A percentile compares a stretch with the other conserved stretches of the same genome.
Conservation (phyloP, 352 stramenopile species). For the Globisporangium apiculatum region DNA sequence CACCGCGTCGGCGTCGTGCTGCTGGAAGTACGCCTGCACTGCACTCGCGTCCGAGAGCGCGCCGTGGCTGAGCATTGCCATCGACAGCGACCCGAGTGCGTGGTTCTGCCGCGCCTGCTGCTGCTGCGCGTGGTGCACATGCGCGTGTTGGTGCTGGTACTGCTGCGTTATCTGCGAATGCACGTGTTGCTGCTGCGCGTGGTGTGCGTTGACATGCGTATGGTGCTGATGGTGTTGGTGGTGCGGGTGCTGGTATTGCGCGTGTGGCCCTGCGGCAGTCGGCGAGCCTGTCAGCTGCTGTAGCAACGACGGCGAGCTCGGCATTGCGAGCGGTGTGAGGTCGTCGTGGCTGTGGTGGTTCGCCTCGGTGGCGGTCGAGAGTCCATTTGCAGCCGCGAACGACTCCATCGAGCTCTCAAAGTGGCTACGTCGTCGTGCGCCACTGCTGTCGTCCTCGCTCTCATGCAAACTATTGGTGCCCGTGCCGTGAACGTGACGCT, state of each 20-base stretch:
- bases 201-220: neutral
- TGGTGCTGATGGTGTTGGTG: conserved; percentile 9
- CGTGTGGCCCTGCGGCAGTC: conserved; percentile 16
- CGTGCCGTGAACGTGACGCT: neutral
- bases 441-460: neutral
- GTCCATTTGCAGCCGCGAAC: conserved; percentile 12
- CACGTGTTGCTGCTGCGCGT: conserved; percentile 5
- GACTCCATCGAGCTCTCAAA: conserved; percentile 18
- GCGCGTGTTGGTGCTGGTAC: conserved; percentile 1
- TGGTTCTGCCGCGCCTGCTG: conserved; percentile 11
- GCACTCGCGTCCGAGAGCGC: conserved; percentile 7
- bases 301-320: conserved; percentile 37
- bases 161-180: conserved; percentile 2
- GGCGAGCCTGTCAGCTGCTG: conserved; percentile 32
- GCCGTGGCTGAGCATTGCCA: conserved; percentile 9
- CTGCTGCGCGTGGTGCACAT: neutral
- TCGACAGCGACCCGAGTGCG: conserved; percentile 7
- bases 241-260: conserved; percentile 4
- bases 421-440: conserved; percentile 3
- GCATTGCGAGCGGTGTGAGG: conserved; percentile 33
- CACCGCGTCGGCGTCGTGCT: conserved; percentile 18
- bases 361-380: conserved; percentile 3
- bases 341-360: conserved; percentile 11
- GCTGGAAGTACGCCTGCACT: conserved; percentile 39
- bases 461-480: neutral